These are phyloP conservation scores for Penicillium canariense DNA, from an alignment of 495 filamentous ascomycete species.

Conservation along the genomic window DNA sequence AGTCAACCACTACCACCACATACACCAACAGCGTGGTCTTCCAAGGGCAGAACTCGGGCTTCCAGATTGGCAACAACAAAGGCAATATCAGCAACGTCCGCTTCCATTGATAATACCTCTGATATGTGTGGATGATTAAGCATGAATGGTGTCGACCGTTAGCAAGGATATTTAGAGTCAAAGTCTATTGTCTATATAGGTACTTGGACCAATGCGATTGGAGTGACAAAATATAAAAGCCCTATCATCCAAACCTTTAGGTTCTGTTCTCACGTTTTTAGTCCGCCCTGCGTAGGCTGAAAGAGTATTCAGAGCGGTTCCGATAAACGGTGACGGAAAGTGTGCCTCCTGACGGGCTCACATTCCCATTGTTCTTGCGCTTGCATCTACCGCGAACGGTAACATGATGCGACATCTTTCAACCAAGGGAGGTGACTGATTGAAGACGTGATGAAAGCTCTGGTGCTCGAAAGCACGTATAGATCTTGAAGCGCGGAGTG, in stretches of 20 bases:
- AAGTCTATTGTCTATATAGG: too few relatives aligned
- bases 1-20: not conserved
- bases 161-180: too few relatives aligned
- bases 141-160: too few relatives aligned
- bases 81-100: not conserved
- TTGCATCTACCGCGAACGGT: constrained; percentile 22
- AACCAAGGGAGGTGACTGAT: constrained; percentile 26
- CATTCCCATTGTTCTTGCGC: constrained; percentile 46
- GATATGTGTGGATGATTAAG: too few relatives aligned
- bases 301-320: constrained; percentile 40
- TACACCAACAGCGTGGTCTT: not conserved
- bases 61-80: not conserved
- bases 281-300: constrained; percentile 52
- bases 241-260: not conserved
- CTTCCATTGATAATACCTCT: too few relatives aligned
- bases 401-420: constrained; percentile 25
- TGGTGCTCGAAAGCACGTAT: constrained; percentile 44
- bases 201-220: not conserved
- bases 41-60: not conserved
- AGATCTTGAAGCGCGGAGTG: constrained; percentile 24
- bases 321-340: constrained; percentile 49
- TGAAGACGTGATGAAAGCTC: constrained; percentile 37
- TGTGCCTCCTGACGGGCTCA: constrained; percentile 38
- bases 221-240: not conserved
- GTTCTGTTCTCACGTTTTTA: constrained; percentile 52